Evolutionary conservation across 1,284 basidiomycete species (phyloP), one percentile per base, ranked within the genome.

Genomic region (Cryptococcus depauperatus): DNA sequence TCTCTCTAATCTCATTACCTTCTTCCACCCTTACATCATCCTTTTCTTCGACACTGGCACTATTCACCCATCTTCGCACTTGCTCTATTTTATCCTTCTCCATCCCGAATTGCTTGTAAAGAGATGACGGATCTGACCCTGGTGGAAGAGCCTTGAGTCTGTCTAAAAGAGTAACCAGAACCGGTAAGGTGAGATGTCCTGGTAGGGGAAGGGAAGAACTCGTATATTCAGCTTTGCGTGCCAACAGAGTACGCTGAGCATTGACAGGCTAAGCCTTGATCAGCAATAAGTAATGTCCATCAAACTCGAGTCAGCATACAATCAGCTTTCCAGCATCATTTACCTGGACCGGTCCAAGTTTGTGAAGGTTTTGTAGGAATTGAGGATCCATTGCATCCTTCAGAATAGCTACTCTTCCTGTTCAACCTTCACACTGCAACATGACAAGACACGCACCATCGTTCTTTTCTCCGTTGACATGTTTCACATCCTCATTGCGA

Each of bases 361-460:
- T 75, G 52, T 62, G 79, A 40, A 91, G 69, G 58, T 86, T 88
- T 26, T 79, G 74, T 59, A 85, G 65, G 48, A 89, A 80, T 43
- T 89, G 79, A 1, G 85, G 84, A 62, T 90, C 86, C 53, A 73
- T 75, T 6, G 79, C 77, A 60, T 90, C 85, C 50, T 66, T 69
- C 48, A 79, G 73, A 53, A 88, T 80, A 3, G 71, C 86, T 88
- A 56, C 18, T 6, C 18, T 14, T 3, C 18, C 25, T 11, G 16
- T 23, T 8, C 13, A 19, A 16, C 37, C 7, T 14, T 38, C 19
- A 10, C 21, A 21, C 5, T 13, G n/a, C 13, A 6, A 7, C n/a
- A n/a, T n/a, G n/a, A n/a, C n/a, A n/a, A n/a, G n/a, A n/a, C n/a
- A 8, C 2, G 32, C 27, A 70, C 69, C 58, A 22, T 63, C 62